Percentiles rank a stretch among this genome's conserved stretches.
Conservation (phyloP, 139 green algal genomes). For the Penium margaritaceum region DNA sequence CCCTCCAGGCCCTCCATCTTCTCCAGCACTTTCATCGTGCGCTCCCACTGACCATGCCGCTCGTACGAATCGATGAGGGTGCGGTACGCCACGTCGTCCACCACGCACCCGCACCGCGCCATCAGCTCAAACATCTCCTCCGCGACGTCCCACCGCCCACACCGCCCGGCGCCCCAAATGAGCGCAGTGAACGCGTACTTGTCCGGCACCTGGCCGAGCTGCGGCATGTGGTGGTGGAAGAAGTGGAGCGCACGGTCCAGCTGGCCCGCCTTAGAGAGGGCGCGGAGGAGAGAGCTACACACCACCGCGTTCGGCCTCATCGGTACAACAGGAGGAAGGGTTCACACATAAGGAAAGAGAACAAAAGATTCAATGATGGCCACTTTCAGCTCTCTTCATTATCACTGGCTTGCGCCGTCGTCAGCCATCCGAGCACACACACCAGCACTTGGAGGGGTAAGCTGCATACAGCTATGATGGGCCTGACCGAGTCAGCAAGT, state of each 20-base stretch:
- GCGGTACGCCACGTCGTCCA: conserved; percentile 4
- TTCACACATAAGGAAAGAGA: background rate
- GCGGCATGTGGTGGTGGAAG: background rate
- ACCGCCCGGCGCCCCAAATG: background rate
- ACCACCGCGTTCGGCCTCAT: conserved; percentile 9
- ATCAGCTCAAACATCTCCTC: conserved; percentile 12
- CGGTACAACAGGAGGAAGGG: background rate
- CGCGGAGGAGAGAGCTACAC: conserved; percentile 9
- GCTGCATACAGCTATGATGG: too few species aligned
- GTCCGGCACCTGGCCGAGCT: conserved; percentile 2
- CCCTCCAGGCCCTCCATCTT: too few species aligned
- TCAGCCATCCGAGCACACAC: too few species aligned
- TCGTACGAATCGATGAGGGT: conserved; percentile 14
- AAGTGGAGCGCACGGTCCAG: background rate
- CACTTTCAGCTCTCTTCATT: too few species aligned
- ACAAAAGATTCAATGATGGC: too few species aligned
- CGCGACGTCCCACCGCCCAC: conserved; percentile 7
- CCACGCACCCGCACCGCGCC: conserved; percentile 10
- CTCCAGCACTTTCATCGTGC: too few species aligned
- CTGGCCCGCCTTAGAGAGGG: background rate
- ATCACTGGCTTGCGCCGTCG: too few species aligned
- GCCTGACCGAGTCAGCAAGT: too few species aligned
- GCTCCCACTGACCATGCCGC: conserved; percentile 22
- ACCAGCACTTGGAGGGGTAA: too few species aligned
- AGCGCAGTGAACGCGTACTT: conserved; percentile 27